These are phyloP conservation scores for Myriangium duriaei DNA, from an alignment of 2,329 filamentous ascomycete genomes.

Conservation along the genomic window DNA sequence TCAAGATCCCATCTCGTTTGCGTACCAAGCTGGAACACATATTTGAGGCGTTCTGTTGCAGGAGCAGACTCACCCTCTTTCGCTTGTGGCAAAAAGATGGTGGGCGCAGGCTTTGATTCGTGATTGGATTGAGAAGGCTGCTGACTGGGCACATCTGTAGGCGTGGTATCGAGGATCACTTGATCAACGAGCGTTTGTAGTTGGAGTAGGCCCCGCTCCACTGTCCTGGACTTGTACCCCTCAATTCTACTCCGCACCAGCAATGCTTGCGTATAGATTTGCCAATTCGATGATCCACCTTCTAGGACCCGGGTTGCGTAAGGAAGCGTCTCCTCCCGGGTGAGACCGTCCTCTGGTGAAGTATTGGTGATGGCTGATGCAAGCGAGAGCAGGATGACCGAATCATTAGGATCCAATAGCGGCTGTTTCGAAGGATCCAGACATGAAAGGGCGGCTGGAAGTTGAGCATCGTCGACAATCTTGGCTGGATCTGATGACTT, in stretches of 20 bases:
- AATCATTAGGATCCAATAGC: conserved; percentile 68
- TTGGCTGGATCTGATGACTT: conserved; percentile 22
- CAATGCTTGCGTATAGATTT: conserved; percentile 88
- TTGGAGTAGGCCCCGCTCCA: conserved; percentile 82
- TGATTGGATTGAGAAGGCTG: conserved; percentile 11
- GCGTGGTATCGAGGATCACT: conserved; percentile 71
- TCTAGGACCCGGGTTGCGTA: conserved; percentile 80
- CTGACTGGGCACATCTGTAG: conserved; percentile 14
- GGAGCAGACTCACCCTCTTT: conserved; percentile 68
- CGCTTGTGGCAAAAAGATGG: conserved; percentile 69
- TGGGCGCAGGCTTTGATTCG: conserved; percentile 21
- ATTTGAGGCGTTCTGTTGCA: conserved; percentile 61
- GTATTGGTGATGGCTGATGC: conserved; percentile 88
- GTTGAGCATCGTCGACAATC: conserved; percentile 32
- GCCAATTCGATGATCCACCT: conserved; percentile 91
- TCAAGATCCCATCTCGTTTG: conserved; percentile 90
- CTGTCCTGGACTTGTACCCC: conserved; percentile 70
- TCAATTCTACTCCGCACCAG: conserved; percentile 85
- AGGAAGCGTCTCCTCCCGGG: conserved; percentile 83
- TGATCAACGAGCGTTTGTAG: conserved; percentile 93
- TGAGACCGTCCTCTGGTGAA: conserved; percentile 70
- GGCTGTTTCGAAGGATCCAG: conserved; percentile 73
- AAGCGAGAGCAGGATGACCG: conserved; percentile 66
- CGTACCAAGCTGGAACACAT: conserved; percentile 71
- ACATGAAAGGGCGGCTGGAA: conserved; percentile 50